A percentile compares a stretch with the other conserved stretches of the same genome.
Conservation (phyloP, 169 alveolate species). For the Cystoisospora suis region DNA sequence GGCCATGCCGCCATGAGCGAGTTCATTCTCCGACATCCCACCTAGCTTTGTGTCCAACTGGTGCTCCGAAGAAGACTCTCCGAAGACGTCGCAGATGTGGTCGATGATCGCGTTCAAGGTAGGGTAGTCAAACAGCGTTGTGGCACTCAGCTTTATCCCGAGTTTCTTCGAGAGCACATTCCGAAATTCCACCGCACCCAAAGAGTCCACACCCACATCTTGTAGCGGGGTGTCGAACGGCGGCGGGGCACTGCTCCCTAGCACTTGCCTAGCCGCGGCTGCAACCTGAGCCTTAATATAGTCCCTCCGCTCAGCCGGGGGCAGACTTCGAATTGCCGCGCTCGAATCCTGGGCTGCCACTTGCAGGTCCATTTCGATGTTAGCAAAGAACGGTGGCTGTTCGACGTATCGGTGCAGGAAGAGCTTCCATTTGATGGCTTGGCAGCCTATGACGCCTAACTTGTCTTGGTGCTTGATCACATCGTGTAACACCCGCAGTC, state of each 20-base stretch:
- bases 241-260: slow-evolving; percentile 54
- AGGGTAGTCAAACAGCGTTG: slow-evolving; percentile 74
- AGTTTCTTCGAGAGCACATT: slow-evolving; percentile 69
- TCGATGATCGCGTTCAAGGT: slow-evolving; percentile 65
- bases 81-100: slow-evolving; percentile 44
- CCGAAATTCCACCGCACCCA: slow-evolving; percentile 80
- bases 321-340: not conserved
- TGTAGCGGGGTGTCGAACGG: slow-evolving; percentile 65
- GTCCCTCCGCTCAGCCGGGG: slow-evolving; percentile 58
- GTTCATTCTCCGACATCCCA: not conserved
- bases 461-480: not conserved
- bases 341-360: not conserved
- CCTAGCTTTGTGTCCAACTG: not conserved
- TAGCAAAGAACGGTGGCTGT: slow-evolving; percentile 24
- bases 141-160: slow-evolving; percentile 69
- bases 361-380: slow-evolving; percentile 33
- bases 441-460: slow-evolving; percentile 63
- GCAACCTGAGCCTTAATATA: slow-evolving; percentile 39
- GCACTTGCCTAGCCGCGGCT: slow-evolving; percentile 62
- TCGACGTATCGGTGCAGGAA: slow-evolving; percentile 48
- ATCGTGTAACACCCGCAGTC: slow-evolving; percentile 59
- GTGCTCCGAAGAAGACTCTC: not conserved
- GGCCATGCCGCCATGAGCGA: slow-evolving; percentile 48
- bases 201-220: slow-evolving; percentile 80
- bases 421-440: slow-evolving; percentile 67